These are phyloP conservation scores for Candida montana DNA, from an alignment of 805 yeast species.

Conservation along the genomic window DNA sequence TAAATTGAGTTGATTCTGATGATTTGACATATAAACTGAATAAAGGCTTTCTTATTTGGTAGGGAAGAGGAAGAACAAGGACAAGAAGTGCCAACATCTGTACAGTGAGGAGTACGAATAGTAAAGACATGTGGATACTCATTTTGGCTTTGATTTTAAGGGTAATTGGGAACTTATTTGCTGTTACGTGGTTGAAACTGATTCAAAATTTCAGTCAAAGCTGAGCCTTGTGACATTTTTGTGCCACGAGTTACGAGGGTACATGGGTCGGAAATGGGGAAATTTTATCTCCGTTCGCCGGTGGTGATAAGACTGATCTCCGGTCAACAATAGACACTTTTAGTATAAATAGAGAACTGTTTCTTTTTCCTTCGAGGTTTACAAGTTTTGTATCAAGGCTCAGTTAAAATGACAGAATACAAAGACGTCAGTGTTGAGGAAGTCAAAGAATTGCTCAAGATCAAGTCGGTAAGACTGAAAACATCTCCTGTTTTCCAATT, in stretches of 20 bases:
- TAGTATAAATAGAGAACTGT: not conserved
- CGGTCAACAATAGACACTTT: not conserved
- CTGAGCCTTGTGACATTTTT: too few species aligned
- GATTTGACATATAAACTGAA: constrained; percentile 33
- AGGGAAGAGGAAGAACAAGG: constrained; percentile 53
- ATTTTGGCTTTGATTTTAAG: constrained; percentile 5
- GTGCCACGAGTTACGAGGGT: too few species aligned
- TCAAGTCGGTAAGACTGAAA: constrained; percentile 51
- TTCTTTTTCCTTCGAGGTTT: not conserved
- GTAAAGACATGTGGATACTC: constrained; percentile 23
- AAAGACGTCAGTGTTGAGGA: constrained; percentile 2
- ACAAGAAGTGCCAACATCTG: constrained; percentile 47
- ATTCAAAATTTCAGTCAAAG: too few species aligned
- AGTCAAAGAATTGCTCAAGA: constrained; percentile 37
- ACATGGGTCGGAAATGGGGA: too few species aligned
- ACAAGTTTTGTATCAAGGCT: not conserved
- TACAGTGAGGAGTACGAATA: constrained; percentile 43
- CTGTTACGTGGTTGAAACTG: not conserved
- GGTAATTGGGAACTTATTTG: too few species aligned
- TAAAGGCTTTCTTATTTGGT: constrained; percentile 38
- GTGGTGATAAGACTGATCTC: constrained; percentile 7
- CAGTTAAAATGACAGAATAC: constrained; percentile 2
- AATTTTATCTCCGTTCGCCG: constrained; percentile 3
- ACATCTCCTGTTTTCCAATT: constrained; percentile 38
- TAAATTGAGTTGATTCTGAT: constrained; percentile 35